A percentile compares a stretch with the other conserved stretches of the same genome.
phyloP scores from a whole-genome alignment of 1,284 basidiomycete genomes.

The Fomitopsis betulina region DNA sequence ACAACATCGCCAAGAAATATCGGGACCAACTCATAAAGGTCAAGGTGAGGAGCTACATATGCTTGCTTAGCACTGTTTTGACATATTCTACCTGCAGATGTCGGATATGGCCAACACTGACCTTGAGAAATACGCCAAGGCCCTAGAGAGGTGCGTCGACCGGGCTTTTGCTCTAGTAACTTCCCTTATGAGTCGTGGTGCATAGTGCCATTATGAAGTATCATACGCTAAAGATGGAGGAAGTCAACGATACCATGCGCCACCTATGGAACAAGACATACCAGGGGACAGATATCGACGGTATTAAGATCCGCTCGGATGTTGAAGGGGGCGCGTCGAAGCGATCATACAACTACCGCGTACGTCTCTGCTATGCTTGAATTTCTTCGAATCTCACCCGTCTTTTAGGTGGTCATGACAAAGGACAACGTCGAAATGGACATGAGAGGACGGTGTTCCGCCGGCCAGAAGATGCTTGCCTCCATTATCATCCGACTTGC shows the following conservation, averaged over 20 bases:
- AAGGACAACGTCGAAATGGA: constrained; percentile 99
- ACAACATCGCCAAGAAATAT: constrained; percentile 82
- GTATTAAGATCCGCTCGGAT: constrained; percentile 93
- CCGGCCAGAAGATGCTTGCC: constrained; percentile 98
- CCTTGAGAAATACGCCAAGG: constrained; percentile 96
- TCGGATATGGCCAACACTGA: constrained; percentile 94
- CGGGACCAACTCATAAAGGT: constrained; percentile 91
- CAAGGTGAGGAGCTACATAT: constrained; percentile 52
- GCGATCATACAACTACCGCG: constrained; percentile 97
- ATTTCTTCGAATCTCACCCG: not conserved
- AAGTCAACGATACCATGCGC: constrained; percentile 96
- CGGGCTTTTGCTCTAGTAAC: not conserved
- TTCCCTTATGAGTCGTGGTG: not conserved
- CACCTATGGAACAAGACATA: constrained; percentile 99
- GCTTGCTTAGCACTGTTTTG: not conserved
- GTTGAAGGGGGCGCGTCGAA: constrained; percentile 81
- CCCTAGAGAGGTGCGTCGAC: constrained; percentile 78
- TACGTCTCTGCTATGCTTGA: constrained; percentile 27
- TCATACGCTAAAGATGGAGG: constrained; percentile 98
- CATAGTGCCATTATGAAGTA: constrained; percentile 95
- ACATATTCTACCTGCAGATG: constrained; percentile 50
- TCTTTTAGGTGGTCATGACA: constrained; percentile 87
- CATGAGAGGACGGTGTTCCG: constrained; percentile 98
- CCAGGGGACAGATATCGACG: constrained; percentile 98
- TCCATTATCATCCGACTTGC: constrained; percentile 99